A percentile compares a stretch with the other conserved stretches of the same genome.
These are phyloP conservation scores for Plectosphaerella plurivora DNA, from an alignment of 2,329 filamentous ascomycete species.

Conservation along the genomic window DNA sequence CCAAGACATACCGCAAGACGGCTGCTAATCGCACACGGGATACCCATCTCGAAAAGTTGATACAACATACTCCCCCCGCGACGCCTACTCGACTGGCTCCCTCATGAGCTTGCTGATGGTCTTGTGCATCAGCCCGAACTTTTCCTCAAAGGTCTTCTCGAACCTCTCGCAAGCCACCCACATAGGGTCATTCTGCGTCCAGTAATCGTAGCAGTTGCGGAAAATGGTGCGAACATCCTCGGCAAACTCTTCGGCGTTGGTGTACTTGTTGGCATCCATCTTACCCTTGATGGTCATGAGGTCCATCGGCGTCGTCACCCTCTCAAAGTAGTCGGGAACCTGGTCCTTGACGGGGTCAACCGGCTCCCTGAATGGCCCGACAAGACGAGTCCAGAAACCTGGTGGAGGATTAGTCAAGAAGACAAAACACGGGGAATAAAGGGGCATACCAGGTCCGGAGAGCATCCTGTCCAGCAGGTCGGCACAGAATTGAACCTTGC, in stretches of 20 bases:
- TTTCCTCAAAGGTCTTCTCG: constrained; percentile 55
- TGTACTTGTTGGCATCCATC: constrained; percentile 51
- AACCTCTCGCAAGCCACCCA: constrained; percentile 52
- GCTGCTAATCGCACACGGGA: too few species aligned
- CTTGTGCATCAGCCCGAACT: constrained; percentile 54
- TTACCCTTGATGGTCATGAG: constrained; percentile 56
- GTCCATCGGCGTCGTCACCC: constrained; percentile 59
- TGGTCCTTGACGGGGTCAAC: constrained; percentile 53
- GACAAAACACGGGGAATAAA: neutral
- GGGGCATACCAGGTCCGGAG: constrained; percentile 49
- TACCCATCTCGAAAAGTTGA: too few species aligned
- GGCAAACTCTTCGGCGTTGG: constrained; percentile 47
- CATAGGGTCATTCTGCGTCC: constrained; percentile 51
- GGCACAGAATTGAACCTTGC: constrained; percentile 53
- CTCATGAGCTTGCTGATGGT: constrained; percentile 53
- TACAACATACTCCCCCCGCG: neutral
- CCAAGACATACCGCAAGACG: too few species aligned
- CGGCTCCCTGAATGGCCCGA: constrained; percentile 56
- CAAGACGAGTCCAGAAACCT: constrained; percentile 65
- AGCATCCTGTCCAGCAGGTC: constrained; percentile 57
- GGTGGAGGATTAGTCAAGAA: constrained; percentile 3
- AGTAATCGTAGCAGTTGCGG: constrained; percentile 61
- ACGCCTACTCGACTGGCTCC: constrained; percentile 26
- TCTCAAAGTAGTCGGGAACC: constrained; percentile 58
- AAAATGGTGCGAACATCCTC: constrained; percentile 59